Evolutionary conservation across 176 grass and related monocot genomes (phyloP).

Genomic region (Lolium perenne): DNA sequence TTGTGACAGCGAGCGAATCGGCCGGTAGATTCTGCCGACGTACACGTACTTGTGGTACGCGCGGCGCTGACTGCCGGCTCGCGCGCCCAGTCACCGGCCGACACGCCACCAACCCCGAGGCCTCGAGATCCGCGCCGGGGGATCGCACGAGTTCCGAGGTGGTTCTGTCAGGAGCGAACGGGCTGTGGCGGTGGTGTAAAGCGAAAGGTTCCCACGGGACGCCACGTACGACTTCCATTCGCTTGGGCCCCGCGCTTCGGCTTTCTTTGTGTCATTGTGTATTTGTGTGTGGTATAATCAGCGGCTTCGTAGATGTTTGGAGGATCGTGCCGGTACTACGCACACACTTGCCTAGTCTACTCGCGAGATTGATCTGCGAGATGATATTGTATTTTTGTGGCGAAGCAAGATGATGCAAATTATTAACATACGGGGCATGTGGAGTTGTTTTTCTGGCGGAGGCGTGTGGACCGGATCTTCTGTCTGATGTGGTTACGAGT

Average conservation of each 20-base stretch:
- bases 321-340: too few relatives aligned
- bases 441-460: too few relatives aligned
- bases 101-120: neutral
- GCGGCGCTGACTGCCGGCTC: neutral
- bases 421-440: too few relatives aligned
- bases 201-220: neutral
- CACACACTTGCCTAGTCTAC: too few relatives aligned
- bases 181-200: slow-evolving; percentile 17
- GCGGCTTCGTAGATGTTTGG: too few relatives aligned
- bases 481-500: too few relatives aligned
- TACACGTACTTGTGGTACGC: neutral
- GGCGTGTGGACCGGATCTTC: too few relatives aligned
- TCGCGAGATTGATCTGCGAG: too few relatives aligned
- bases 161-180: neutral
- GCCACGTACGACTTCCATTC: slow-evolving; percentile 26
- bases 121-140: neutral
- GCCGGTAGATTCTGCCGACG: neutral
- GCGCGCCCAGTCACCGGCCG: neutral
- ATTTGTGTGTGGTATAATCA: neutral
- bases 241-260: neutral
- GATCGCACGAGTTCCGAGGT: neutral
- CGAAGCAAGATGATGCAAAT: too few relatives aligned
- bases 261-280: neutral
- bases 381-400: too few relatives aligned
- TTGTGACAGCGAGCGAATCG: neutral